Conservation (phyloP, 1,284 basidiomycete genomes). For the Naganishia sp. region DNA sequence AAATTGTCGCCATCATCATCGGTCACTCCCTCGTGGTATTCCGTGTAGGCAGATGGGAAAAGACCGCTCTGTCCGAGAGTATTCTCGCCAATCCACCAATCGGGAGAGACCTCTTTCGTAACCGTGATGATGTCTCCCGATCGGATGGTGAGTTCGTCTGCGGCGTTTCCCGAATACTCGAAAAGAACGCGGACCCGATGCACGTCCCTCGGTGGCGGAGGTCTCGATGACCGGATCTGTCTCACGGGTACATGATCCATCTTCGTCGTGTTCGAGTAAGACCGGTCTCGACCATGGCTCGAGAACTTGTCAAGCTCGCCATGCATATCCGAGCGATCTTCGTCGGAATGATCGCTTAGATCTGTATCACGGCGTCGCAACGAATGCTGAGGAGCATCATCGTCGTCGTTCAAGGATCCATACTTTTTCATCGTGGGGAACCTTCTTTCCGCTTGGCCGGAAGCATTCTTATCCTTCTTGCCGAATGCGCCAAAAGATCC, state of each 20-base stretch:
- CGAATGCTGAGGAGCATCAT: constrained; percentile 24
- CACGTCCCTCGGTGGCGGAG: constrained; percentile 42
- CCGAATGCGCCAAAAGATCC: constrained; percentile 27
- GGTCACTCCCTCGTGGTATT: constrained; percentile 49
- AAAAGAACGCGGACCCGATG: constrained; percentile 64
- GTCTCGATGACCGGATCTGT: constrained; percentile 34
- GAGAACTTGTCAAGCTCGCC: constrained; percentile 9
- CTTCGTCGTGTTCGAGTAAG: constrained; percentile 24
- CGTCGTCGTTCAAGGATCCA: constrained; percentile 47
- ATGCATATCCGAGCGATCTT: constrained; percentile 11
- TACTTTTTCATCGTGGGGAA: constrained; percentile 57
- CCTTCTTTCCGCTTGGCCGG: constrained; percentile 12
- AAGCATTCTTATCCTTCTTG: constrained; percentile 19
- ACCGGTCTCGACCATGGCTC: constrained; percentile 16
- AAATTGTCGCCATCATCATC: constrained; percentile 9
- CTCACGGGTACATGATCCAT: constrained; percentile 12
- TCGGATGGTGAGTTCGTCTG: constrained; percentile 71
- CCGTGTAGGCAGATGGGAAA: constrained; percentile 73
- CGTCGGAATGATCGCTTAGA: constrained; percentile 20
- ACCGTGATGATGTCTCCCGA: constrained; percentile 72
- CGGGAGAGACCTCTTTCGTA: constrained; percentile 71
- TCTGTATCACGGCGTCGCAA: background rate
- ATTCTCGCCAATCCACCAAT: constrained; percentile 78
- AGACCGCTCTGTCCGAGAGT: constrained; percentile 66
- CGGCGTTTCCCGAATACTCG: constrained; percentile 66